These are phyloP conservation scores for Rhynchospora pubera DNA, from an alignment of 176 grass and related monocot species.

Conservation along the genomic window DNA sequence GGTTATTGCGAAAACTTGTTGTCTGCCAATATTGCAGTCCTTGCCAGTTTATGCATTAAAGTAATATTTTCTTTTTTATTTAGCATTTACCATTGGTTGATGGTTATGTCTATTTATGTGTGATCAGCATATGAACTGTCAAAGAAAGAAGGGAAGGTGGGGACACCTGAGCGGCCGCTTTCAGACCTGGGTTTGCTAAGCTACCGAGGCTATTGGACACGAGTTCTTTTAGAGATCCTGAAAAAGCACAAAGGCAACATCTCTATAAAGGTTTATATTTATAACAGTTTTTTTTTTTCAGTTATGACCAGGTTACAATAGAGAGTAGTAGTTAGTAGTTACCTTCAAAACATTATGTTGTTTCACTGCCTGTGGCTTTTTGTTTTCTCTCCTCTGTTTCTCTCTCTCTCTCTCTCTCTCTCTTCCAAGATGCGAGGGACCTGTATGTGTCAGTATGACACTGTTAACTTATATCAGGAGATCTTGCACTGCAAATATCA, in stretches of 20 bases:
- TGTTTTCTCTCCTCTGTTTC: not conserved
- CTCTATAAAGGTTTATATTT: slow-evolving; percentile 73
- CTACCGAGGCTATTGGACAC: slow-evolving; percentile 92
- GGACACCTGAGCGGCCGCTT: slow-evolving; percentile 87
- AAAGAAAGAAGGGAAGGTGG: slow-evolving; percentile 99
- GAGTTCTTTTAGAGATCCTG: slow-evolving; percentile 90
- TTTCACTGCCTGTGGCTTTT: not conserved
- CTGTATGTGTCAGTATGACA: not conserved
- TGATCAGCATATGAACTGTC: slow-evolving; percentile 92
- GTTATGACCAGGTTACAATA: not conserved
- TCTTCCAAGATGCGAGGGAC: not conserved
- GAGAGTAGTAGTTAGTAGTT: not conserved
- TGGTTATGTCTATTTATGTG: not conserved
- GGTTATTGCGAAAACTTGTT: not conserved
- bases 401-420: not conserved
- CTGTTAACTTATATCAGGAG: not conserved
- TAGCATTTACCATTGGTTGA: not conserved
- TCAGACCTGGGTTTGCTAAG: slow-evolving; percentile 94
- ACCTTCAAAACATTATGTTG: not conserved
- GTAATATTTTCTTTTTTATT: not conserved
- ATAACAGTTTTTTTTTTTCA: not conserved
- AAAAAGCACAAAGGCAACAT: slow-evolving; percentile 99
- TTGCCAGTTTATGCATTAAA: not conserved
- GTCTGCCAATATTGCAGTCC: not conserved
- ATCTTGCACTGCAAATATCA: not conserved